Conservation (phyloP, 2,329 filamentous ascomycete species). For the Ophiocordyceps camponoti-floridani region DNA sequence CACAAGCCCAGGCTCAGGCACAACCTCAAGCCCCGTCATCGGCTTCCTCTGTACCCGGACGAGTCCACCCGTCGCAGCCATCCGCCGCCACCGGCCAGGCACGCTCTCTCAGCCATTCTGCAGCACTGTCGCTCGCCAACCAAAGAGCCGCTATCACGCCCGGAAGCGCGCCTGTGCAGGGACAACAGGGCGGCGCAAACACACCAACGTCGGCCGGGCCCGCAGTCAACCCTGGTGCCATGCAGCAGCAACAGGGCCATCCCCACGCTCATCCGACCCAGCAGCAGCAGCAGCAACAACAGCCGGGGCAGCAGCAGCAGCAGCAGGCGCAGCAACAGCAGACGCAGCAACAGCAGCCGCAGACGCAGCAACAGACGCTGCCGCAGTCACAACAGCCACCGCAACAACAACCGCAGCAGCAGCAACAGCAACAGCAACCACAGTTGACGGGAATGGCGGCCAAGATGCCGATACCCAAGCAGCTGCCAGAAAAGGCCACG, state of each 20-base stretch:
- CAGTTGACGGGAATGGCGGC: slow-evolving; percentile 22
- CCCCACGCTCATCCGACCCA: slow-evolving; percentile 11
- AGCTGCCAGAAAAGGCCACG: slow-evolving; percentile 48
- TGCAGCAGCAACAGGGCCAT: slow-evolving; percentile 7
- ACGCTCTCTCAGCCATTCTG: slow-evolving; percentile 28
- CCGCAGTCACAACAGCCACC: slow-evolving; percentile 6
- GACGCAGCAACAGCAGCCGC: slow-evolving; percentile 6
- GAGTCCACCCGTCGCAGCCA: slow-evolving; percentile 31
- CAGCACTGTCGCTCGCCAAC: slow-evolving; percentile 30
- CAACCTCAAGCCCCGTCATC: slow-evolving; percentile 15
- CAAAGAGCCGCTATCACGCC: slow-evolving; percentile 19
- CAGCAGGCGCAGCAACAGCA: slow-evolving; percentile 1
- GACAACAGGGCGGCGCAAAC: slow-evolving; percentile 12
- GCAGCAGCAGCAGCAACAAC: slow-evolving; percentile 11
- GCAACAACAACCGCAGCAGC: slow-evolving; percentile 7
- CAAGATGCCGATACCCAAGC: slow-evolving; percentile 73
- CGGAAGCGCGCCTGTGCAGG: slow-evolving; percentile 11
- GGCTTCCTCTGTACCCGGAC: slow-evolving; percentile 10
- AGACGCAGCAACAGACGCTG: slow-evolving; percentile 13
- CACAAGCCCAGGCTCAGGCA: slow-evolving; percentile 14
- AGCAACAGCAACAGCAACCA: slow-evolving; percentile 9
- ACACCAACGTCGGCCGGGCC: slow-evolving; percentile 11
- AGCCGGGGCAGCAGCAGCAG: slow-evolving; percentile 6
- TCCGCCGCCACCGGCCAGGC: slow-evolving; percentile 17
- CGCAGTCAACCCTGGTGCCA: slow-evolving; percentile 13